Evolutionary conservation across 2,329 filamentous ascomycete species (phyloP).

Genomic region (Zasmidium citrigriseum): DNA sequence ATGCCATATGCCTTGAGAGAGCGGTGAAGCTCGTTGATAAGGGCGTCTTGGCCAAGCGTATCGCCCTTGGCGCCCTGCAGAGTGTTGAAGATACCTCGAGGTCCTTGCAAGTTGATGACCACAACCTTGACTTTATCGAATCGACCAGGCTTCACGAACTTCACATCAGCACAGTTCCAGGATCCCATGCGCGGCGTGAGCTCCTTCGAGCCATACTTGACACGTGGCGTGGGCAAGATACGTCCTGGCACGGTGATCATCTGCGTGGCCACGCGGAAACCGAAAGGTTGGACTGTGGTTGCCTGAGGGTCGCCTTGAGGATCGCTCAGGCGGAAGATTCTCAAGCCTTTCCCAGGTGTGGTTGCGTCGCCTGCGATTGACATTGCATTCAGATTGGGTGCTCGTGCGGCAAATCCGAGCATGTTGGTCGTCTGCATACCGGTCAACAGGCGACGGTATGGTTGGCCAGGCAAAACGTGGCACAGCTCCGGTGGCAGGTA

Average conservation of each 20-base stretch:
- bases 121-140: constrained; percentile 52
- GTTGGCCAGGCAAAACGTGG: constrained; percentile 64
- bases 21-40: constrained; percentile 20
- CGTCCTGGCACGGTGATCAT: constrained; percentile 74
- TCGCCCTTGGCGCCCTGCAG: constrained; percentile 2
- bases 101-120: constrained; percentile 24
- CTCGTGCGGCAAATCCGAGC: constrained; percentile 71
- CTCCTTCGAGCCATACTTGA: constrained; percentile 57
- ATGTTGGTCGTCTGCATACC: constrained; percentile 65
- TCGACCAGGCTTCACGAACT: constrained; percentile 55
- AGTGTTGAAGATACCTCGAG: constrained; percentile 15
- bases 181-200: constrained; percentile 24
- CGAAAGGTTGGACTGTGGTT: constrained; percentile 52
- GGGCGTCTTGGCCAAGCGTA: constrained; percentile 4
- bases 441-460: constrained; percentile 60
- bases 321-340: constrained; percentile 55
- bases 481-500: constrained; percentile 71
- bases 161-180: constrained; percentile 44
- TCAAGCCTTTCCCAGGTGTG: constrained; percentile 52
- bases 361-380: constrained; percentile 54
- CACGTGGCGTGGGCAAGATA: constrained; percentile 60
- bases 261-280: constrained; percentile 59
- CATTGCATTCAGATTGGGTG: constrained; percentile 65
- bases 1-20: constrained; percentile 31
- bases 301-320: constrained; percentile 19